Percentiles rank a stretch among this genome's conserved stretches.
Conservation (phyloP, 495 filamentous ascomycete species). For the Cercophora samala region DNA sequence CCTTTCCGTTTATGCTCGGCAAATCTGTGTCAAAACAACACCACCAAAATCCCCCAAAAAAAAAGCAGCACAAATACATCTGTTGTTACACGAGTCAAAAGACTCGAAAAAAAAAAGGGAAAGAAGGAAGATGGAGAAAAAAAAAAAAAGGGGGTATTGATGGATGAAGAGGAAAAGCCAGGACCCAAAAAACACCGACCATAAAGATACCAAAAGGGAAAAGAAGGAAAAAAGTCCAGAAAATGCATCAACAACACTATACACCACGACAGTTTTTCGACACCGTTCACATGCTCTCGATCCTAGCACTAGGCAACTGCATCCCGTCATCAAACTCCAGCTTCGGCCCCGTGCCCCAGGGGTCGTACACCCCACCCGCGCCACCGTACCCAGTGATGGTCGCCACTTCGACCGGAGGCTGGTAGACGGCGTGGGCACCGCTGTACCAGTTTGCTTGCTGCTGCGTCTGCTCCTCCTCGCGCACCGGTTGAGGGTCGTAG, state of each 20-base stretch:
- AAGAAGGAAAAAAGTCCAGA: constrained; percentile 6
- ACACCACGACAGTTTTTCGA: not conserved
- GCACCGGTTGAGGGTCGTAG: constrained; percentile 31
- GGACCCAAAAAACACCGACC: not conserved
- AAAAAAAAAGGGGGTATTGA: constrained; percentile 24
- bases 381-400: constrained; percentile 38
- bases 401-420: constrained; percentile 43
- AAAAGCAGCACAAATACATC: not conserved
- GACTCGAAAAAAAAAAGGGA: not conserved
- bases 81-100: constrained; percentile 22
- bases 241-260: not conserved
- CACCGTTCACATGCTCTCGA: constrained; percentile 41
- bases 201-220: not conserved
- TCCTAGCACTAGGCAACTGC: constrained; percentile 47
- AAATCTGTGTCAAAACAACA: too few relatives aligned
- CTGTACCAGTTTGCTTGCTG: constrained; percentile 47
- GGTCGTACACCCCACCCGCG: constrained; percentile 32
- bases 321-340: constrained; percentile 46
- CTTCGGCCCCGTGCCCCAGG: constrained; percentile 39
- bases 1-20: not conserved
- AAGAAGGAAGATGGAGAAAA: not conserved
- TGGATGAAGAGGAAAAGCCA: constrained; percentile 19
- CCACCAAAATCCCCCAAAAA: constrained; percentile 9
- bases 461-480: constrained; percentile 29
- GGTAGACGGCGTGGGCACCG: constrained; percentile 31